phyloP scores from a whole-genome alignment of 169 alveolate genomes.

The Amoebophrya sp. region DNA sequence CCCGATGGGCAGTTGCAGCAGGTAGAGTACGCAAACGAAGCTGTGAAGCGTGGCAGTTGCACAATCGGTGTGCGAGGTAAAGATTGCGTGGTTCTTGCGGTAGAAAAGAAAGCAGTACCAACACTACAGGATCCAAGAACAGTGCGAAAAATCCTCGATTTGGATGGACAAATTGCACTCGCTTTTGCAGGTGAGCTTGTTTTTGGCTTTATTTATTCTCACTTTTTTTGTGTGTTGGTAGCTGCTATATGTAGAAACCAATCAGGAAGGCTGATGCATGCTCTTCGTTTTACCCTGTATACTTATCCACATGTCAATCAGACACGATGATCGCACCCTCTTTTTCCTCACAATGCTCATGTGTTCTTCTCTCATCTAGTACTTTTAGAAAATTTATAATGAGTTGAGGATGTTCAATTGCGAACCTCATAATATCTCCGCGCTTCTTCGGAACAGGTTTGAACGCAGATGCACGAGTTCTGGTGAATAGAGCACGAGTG shows the following conservation, averaged over 20 bases:
- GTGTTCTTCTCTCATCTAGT: too few relatives aligned
- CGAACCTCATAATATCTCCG: too few relatives aligned
- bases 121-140: slow-evolving; percentile 89
- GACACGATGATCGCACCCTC: too few relatives aligned
- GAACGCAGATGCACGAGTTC: slow-evolving; percentile 97
- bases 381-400: background rate
- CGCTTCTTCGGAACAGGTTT: slow-evolving; percentile 51
- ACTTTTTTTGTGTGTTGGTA: too few relatives aligned
- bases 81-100: slow-evolving; percentile 91
- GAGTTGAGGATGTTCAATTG: too few relatives aligned
- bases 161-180: slow-evolving; percentile 87
- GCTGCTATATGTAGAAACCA: too few relatives aligned
- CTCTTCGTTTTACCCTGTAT: too few relatives aligned
- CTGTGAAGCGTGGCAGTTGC: slow-evolving; percentile 91
- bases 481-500: slow-evolving; percentile 86
- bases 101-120: slow-evolving; percentile 91
- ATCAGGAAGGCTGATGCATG: too few relatives aligned
- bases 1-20: slow-evolving; percentile 98
- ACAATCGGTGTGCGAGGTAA: slow-evolving; percentile 93
- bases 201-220: too few relatives aligned
- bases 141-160: slow-evolving; percentile 77
- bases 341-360: too few relatives aligned
- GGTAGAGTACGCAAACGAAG: slow-evolving; percentile 98
- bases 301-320: too few relatives aligned
- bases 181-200: slow-evolving; percentile 94